Evolutionary conservation across 225 moss, liverwort and hornwort species (phyloP).

Genomic region (Marchantia polymorpha): DNA sequence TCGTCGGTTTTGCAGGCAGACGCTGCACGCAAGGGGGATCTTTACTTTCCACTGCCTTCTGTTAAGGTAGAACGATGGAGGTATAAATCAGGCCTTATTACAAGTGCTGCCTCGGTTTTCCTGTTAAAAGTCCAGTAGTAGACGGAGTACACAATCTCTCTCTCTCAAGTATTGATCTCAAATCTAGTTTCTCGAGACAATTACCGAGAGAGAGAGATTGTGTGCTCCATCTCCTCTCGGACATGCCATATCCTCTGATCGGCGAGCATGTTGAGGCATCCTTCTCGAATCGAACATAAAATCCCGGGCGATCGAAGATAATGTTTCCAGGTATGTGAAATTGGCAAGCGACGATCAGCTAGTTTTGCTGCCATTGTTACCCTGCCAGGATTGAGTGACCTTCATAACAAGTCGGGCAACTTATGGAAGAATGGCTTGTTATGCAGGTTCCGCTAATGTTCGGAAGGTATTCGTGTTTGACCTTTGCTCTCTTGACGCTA

Average conservation of each 20-base stretch:
- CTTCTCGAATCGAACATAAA: background rate
- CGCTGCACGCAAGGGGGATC: background rate
- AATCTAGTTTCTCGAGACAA: too few relatives aligned
- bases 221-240: conserved; percentile 20
- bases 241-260: background rate
- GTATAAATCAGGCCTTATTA: too few relatives aligned
- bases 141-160: conserved; percentile 22
- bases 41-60: background rate
- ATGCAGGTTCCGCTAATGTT: too few relatives aligned
- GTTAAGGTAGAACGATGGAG: background rate
- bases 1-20: background rate
- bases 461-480: too few relatives aligned
- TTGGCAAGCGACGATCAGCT: too few relatives aligned
- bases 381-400: too few relatives aligned
- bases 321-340: too few relatives aligned
- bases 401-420: too few relatives aligned
- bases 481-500: too few relatives aligned
- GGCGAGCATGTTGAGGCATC: background rate
- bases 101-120: background rate
- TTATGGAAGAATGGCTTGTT: too few relatives aligned
- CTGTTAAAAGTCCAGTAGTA: conserved; percentile 9
- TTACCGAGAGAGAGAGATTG: conserved; percentile 8
- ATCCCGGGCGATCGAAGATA: too few relatives aligned
- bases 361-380: too few relatives aligned
- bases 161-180: background rate